Conservation (phyloP, 2,329 filamentous ascomycete species). For the Fusarium albosuccineum region DNA sequence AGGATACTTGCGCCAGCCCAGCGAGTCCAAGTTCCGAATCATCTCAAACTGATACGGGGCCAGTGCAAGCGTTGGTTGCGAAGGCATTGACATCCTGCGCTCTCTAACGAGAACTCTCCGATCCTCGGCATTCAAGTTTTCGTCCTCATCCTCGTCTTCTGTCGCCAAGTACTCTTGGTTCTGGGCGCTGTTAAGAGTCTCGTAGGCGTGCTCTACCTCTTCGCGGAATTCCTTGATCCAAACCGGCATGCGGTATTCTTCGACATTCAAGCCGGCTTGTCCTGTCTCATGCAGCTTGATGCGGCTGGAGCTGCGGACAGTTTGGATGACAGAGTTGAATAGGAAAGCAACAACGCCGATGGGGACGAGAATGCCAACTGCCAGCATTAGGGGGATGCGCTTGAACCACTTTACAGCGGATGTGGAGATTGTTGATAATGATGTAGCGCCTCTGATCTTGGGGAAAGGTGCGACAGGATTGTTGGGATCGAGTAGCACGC, state of each 20-base stretch:
- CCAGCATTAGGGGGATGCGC: conserved; percentile 72
- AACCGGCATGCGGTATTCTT: conserved; percentile 80
- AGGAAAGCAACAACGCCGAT: conserved; percentile 79
- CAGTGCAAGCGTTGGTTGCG: conserved; percentile 80
- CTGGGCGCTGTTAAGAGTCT: conserved; percentile 77
- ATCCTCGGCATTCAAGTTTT: conserved; percentile 54
- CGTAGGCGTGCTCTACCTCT: conserved; percentile 82
- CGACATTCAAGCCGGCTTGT: conserved; percentile 74
- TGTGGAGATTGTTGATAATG: conserved; percentile 51
- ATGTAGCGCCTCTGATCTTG: conserved; percentile 44
- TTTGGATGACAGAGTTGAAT: conserved; percentile 82
- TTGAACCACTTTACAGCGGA: conserved; percentile 56
- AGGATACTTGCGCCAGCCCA: conserved; percentile 74
- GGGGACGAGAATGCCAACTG: conserved; percentile 78
- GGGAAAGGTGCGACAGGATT: conserved; percentile 69
- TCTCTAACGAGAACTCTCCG: conserved; percentile 57
- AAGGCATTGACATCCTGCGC: conserved; percentile 56
- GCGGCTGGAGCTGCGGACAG: conserved; percentile 77
- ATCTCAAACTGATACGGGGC: conserved; percentile 86
- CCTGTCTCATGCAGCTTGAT: conserved; percentile 83
- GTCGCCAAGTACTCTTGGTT: conserved; percentile 77
- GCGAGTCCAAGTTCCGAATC: conserved; percentile 79
- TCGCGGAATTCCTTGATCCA: conserved; percentile 81
- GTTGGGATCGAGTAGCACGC: conserved; percentile 79
- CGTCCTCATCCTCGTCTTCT: conserved; percentile 61